Evolutionary conservation across 1,139 yeast species (phyloP).

Genomic region (Taphrina pruni): DNA sequence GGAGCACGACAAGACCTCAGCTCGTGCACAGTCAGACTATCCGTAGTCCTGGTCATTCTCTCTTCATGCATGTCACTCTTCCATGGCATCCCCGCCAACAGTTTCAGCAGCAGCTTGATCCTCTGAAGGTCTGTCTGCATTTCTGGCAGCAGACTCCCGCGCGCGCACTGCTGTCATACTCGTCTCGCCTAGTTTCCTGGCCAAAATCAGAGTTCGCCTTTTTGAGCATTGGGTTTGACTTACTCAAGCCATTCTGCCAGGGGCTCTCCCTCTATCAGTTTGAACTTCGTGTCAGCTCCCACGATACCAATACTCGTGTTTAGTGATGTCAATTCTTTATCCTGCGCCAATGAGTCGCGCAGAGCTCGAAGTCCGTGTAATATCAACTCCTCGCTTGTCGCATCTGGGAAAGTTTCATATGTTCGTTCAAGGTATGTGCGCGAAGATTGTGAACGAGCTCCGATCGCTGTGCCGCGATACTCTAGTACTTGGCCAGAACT

Average conservation of each 20-base stretch:
- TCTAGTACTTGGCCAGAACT: constrained; percentile 95
- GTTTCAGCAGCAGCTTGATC: constrained; percentile 51
- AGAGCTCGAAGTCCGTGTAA: constrained; percentile 88
- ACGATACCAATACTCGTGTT: constrained; percentile 93
- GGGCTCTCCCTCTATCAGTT: constrained; percentile 81
- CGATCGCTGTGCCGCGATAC: constrained; percentile 92
- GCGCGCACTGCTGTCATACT: constrained; percentile 44
- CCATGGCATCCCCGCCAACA: constrained; percentile 47
- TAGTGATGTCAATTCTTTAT: constrained; percentile 80
- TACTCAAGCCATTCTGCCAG: constrained; percentile 77
- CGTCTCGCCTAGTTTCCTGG: constrained; percentile 44
- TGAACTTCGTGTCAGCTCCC: constrained; percentile 76
- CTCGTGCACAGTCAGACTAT: neutral
- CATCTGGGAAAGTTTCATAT: constrained; percentile 63
- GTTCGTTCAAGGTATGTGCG: constrained; percentile 92
- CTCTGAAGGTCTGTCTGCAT: constrained; percentile 54
- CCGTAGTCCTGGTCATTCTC: neutral
- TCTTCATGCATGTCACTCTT: constrained; percentile 13
- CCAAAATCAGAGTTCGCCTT: neutral
- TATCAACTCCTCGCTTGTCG: constrained; percentile 73
- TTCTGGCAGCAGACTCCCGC: constrained; percentile 37
- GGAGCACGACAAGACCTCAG: neutral
- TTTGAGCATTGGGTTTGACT: neutral
- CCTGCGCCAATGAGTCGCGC: constrained; percentile 92
- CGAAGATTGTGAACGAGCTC: constrained; percentile 98